phyloP scores from a whole-genome alignment of 306 rosid species.

The Cucumis cinereus region DNA sequence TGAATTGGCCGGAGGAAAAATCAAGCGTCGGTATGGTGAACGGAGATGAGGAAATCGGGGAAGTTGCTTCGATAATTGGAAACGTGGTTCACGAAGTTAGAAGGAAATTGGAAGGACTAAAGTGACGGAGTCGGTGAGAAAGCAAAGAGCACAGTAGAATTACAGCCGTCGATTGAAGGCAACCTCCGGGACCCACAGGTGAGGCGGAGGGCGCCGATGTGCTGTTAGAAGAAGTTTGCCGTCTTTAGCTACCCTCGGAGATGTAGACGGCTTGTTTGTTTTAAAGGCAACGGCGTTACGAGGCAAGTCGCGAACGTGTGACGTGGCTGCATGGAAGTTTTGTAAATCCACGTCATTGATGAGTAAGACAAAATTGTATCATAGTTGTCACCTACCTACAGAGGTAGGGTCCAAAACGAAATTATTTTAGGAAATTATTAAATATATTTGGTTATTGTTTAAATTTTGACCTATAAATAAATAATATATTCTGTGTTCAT shows the following conservation, averaged over 20 bases:
- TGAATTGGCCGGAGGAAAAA: background rate
- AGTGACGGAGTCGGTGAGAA: constrained; percentile 2
- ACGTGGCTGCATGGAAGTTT: constrained; percentile 3
- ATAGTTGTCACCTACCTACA: background rate
- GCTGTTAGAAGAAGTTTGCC: background rate
- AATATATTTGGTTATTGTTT: background rate
- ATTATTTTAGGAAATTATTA: background rate
- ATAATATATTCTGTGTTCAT: background rate
- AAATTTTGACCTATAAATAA: background rate
- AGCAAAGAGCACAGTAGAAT: background rate
- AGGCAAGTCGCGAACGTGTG: background rate
- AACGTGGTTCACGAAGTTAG: background rate
- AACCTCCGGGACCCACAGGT: background rate
- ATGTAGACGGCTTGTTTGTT: background rate
- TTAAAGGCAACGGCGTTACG: background rate
- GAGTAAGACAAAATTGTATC: background rate
- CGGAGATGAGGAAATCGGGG: background rate
- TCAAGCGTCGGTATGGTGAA: background rate
- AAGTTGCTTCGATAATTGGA: background rate
- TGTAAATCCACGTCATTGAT: constrained; percentile 5
- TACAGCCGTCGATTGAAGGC: background rate
- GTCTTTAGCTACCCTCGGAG: background rate
- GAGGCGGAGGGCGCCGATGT: background rate
- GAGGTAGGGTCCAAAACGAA: background rate
- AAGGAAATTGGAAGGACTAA: background rate